phyloP scores from a whole-genome alignment of 371 early-diverging fungal genomes.

The Actinomortierella ambigua region DNA sequence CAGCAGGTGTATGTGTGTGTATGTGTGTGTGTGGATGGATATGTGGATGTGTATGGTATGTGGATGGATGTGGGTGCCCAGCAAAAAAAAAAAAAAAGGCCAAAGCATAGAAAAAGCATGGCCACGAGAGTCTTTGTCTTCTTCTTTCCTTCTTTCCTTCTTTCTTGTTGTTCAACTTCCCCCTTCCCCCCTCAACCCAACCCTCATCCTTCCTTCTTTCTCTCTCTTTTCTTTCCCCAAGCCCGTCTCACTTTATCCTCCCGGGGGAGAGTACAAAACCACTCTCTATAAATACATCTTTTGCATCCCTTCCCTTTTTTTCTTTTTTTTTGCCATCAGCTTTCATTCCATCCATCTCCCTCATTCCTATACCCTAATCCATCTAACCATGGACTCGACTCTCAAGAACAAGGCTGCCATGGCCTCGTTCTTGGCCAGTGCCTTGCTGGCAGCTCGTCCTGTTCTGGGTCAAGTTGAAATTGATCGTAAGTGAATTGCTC shows the following conservation, averaged over 20 bases:
- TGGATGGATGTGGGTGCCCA: no score
- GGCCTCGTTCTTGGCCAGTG: slow-evolving; percentile 36
- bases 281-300: neutral
- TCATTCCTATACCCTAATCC: slow-evolving; percentile 8
- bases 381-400: slow-evolving; percentile 9
- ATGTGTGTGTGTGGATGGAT: no score
- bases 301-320: neutral
- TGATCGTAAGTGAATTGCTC: slow-evolving; percentile 18
- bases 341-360: neutral
- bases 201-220: slow-evolving; percentile 3
- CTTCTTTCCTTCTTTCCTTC: slow-evolving; percentile 1
- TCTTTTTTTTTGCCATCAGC: slow-evolving; percentile 1
- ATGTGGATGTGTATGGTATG: no score
- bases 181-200: neutral
- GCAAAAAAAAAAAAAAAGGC: neutral
- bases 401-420: slow-evolving; percentile 41
- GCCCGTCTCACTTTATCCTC: no score
- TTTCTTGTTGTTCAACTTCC: slow-evolving; percentile 9
- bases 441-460: slow-evolving; percentile 31
- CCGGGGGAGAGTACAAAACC: neutral
- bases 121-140: neutral
- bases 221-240: slow-evolving; percentile 5
- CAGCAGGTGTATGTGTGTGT: no score
- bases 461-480: slow-evolving; percentile 25
- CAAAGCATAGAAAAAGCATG: neutral